Evolutionary conservation across 2,329 filamentous ascomycete species (phyloP).

Genomic region (Ophiostoma populinum): DNA sequence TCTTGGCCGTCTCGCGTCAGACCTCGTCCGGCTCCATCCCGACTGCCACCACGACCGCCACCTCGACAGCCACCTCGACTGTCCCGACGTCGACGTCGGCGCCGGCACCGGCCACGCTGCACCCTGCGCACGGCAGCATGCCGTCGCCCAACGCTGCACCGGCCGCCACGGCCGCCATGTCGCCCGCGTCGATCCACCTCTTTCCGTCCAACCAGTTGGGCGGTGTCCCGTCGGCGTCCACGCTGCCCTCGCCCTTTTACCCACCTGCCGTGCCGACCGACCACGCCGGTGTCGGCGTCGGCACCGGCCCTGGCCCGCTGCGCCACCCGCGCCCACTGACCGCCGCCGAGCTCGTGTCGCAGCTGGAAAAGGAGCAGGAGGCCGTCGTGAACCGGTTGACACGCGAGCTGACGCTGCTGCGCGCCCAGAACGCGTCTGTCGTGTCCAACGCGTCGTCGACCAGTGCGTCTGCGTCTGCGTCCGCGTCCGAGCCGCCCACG

Average conservation of each 20-base stretch:
- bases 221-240: conserved; percentile 24
- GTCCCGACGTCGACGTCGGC: too few species aligned
- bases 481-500: conserved; percentile 14
- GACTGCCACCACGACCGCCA: not conserved
- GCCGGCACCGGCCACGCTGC: too few species aligned
- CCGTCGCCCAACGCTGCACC: too few species aligned
- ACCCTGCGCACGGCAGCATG: too few species aligned
- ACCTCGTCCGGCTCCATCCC: conserved; percentile 17
- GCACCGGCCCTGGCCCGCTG: conserved; percentile 50
- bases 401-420: conserved; percentile 72
- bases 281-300: conserved; percentile 25
- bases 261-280: conserved; percentile 14
- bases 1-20: conserved; percentile 25
- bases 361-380: conserved; percentile 91
- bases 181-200: conserved; percentile 34
- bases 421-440: conserved; percentile 50
- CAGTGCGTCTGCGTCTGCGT: conserved; percentile 27
- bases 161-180: conserved; percentile 6
- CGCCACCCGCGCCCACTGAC: conserved; percentile 79
- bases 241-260: conserved; percentile 19
- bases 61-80: conserved; percentile 19
- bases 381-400: conserved; percentile 88
- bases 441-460: conserved; percentile 48
- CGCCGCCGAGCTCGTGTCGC: conserved; percentile 69
- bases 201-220: conserved; percentile 37